These are phyloP conservation scores for Magnolia kwangsiensis DNA, from an alignment of 164 flowering plant species.

Conservation along the genomic window DNA sequence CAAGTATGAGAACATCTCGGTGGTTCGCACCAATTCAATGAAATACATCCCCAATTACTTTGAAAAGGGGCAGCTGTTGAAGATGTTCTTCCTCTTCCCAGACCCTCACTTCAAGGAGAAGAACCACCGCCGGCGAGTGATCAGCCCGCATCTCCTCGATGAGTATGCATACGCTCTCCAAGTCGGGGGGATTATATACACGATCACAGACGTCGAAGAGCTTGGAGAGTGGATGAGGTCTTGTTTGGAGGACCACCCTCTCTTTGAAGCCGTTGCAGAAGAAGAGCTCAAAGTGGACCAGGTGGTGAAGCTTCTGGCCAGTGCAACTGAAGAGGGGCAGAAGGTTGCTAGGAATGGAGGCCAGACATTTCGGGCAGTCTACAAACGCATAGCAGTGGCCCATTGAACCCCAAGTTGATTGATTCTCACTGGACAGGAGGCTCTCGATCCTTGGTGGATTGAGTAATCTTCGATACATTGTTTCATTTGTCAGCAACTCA, in stretches of 20 bases:
- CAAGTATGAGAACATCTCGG: slow-evolving; percentile 75
- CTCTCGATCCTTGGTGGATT: too few relatives aligned
- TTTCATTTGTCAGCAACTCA: too few relatives aligned
- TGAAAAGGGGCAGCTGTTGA: slow-evolving; percentile 71
- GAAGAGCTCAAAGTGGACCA: slow-evolving; percentile 69
- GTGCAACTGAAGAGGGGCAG: slow-evolving; percentile 93
- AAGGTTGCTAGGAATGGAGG: slow-evolving; percentile 90
- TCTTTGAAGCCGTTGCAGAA: slow-evolving; percentile 62
- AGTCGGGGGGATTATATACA: slow-evolving; percentile 84
- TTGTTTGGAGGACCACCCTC: slow-evolving; percentile 68
- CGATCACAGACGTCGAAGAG: slow-evolving; percentile 91
- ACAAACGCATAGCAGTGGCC: slow-evolving; percentile 40
- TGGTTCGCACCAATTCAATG: slow-evolving; percentile 91
- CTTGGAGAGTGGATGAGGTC: slow-evolving; percentile 87
- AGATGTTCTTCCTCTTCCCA: slow-evolving; percentile 94
- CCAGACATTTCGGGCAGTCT: slow-evolving; percentile 70
- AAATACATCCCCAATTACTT: slow-evolving; percentile 89
- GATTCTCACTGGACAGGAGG: too few relatives aligned
- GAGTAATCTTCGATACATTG: too few relatives aligned
- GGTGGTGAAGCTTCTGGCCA: slow-evolving; percentile 56
- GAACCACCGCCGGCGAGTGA: slow-evolving; percentile 84
- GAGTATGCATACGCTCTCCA: slow-evolving; percentile 82
- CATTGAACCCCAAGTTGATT: neutral
- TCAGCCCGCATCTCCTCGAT: slow-evolving; percentile 72
- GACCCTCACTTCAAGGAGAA: slow-evolving; percentile 99